These are phyloP conservation scores for Leccinum boreale DNA, from an alignment of 768 basidiomycete species.

Conservation along the genomic window DNA sequence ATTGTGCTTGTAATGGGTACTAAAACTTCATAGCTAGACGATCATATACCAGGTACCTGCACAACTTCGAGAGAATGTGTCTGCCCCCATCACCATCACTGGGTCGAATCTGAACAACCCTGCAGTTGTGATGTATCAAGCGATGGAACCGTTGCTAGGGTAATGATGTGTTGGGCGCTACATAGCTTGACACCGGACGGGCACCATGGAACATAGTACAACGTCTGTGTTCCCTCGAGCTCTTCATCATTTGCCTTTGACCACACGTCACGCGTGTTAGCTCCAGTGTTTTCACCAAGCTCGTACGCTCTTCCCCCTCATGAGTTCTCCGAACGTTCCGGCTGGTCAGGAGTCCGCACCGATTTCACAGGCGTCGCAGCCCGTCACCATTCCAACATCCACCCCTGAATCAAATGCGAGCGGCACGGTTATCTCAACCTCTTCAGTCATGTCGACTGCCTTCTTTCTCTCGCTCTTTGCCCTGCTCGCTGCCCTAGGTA, in stretches of 20 bases:
- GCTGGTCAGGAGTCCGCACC: slow-evolving; percentile 10
- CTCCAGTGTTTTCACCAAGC: not conserved
- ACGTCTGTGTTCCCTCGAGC: too few relatives aligned
- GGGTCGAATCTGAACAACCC: not conserved
- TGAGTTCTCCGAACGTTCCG: slow-evolving; percentile 4
- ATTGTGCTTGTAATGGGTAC: too few relatives aligned
- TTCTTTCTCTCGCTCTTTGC: slow-evolving; percentile 17
- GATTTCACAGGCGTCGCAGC: not conserved
- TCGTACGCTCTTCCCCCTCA: not conserved
- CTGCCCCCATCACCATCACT: too few relatives aligned
- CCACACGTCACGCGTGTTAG: slow-evolving; percentile 1
- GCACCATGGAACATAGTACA: not conserved
- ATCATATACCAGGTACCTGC: too few relatives aligned
- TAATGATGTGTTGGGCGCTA: slow-evolving; percentile 5
- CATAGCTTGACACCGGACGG: not conserved
- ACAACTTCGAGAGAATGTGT: too few relatives aligned
- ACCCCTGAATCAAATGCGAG: not conserved
- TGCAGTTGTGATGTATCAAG: not conserved
- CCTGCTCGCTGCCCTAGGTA: slow-evolving; percentile 25
- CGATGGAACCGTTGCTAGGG: slow-evolving; percentile 14
- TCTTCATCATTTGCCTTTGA: not conserved
- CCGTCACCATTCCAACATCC: not conserved
- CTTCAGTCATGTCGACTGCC: not conserved
- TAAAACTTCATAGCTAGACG: too few relatives aligned
- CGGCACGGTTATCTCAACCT: not conserved